Base-by-base conservation (phyloP, 495 filamentous ascomycete genomes). In the Penicillium robsamsonii region DNA sequence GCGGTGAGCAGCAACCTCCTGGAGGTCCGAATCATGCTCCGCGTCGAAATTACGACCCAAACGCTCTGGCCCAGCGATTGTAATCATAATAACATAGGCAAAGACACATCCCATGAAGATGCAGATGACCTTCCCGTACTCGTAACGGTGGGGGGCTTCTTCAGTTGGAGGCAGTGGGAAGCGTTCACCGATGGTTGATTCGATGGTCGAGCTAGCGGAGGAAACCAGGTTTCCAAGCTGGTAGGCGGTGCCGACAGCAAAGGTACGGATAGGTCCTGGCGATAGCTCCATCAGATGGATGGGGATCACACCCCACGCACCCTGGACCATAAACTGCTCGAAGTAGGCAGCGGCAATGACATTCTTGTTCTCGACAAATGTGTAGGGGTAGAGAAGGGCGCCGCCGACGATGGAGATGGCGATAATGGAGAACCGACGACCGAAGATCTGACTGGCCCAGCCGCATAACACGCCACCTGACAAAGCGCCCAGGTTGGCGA, bases 101-200 rank as follows among this genome's bases (percentile, higher is more conserved):
- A 85, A 96, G n/a, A 96, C 92, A 61, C 89, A 92, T 3, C 83
- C 92, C 89, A 96, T 90, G 69, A 96, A 92, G 62, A 96, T 94
- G 56, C 88, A 91, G 60, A 96, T 92, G 4, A 96, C 92, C 58
- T 88, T 88, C 12, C 92, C 92, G 50, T 96, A 96, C 46, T 91
- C 73, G 66, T 92, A 96, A 27, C 90, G 75, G 5, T 75, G 74
- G 41, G 61, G 18, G 0, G 53, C 63, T 18, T 70, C 70, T 11
- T 75, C 65, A 2, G 78, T 79, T 0, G 79, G 77, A 6, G 86
- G 80, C 3, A 96, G 75, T 0, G 90, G 90, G 71, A 94, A 96
- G 5, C 83, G 79, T 71, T 92, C 81, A 37, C 91, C 90, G 57
- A 92, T 87, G 0, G 85, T 91, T 1, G 88, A 82, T 63, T 96